phyloP scores from a whole-genome alignment of 768 basidiomycete genomes.

The Suillus clintonianus region DNA sequence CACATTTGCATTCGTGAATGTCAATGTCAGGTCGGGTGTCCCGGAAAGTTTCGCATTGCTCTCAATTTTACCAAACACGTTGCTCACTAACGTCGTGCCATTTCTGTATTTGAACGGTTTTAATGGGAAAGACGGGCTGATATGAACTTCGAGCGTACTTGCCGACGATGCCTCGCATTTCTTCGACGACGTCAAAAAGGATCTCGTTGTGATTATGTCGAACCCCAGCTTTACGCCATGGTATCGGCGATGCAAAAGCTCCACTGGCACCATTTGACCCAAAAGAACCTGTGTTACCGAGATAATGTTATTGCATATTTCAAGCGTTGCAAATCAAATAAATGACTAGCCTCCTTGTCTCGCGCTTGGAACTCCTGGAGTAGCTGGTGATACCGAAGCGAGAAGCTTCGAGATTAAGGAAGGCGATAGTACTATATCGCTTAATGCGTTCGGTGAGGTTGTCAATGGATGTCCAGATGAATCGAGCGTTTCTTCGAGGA shows the following conservation, averaged over 20 bases:
- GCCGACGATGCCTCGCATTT: constrained; percentile 54
- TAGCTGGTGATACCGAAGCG: constrained; percentile 32
- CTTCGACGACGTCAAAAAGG: constrained; percentile 88
- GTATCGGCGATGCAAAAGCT: constrained; percentile 86
- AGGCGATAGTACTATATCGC: constrained; percentile 92
- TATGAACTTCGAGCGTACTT: constrained; percentile 20
- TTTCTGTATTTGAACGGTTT: constrained; percentile 44
- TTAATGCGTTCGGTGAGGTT: constrained; percentile 84
- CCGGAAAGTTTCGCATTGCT: constrained; percentile 78
- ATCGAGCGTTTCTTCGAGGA: constrained; percentile 94
- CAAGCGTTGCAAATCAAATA: not conserved
- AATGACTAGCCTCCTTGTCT: constrained; percentile 27
- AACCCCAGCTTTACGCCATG: constrained; percentile 87
- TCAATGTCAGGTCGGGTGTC: constrained; percentile 84
- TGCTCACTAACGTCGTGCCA: constrained; percentile 65
- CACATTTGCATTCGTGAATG: constrained; percentile 72
- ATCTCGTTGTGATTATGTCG: constrained; percentile 89
- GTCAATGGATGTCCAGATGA: constrained; percentile 91
- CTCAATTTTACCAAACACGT: constrained; percentile 77
- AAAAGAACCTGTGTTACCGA: constrained; percentile 19
- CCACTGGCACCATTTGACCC: constrained; percentile 41
- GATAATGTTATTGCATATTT: not conserved
- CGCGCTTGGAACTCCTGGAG: constrained; percentile 22
- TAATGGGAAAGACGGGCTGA: not conserved
- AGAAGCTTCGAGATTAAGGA: constrained; percentile 78